Evolutionary conservation across 192 early-diverging fungal species (phyloP).

Genomic region (Coemansia sp.): DNA sequence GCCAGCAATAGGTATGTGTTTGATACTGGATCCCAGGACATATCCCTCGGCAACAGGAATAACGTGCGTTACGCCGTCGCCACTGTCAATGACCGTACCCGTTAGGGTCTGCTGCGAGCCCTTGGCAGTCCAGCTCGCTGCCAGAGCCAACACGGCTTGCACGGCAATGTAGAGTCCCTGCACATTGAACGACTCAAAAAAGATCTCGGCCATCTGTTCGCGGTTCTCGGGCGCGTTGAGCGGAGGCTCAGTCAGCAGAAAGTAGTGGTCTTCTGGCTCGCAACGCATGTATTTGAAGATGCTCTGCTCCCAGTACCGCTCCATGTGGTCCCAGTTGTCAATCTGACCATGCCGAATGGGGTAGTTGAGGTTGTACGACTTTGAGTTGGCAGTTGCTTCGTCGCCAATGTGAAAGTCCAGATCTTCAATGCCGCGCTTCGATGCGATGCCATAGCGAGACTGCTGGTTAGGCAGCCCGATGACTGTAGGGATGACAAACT

Average conservation of each 20-base stretch:
- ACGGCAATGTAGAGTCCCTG: conserved; percentile 98
- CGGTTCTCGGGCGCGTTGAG: conserved; percentile 98
- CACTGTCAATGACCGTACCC: conserved; percentile 97
- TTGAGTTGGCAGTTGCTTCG: conserved; percentile 88
- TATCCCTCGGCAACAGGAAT: conserved; percentile 99
- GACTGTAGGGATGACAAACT: conserved; percentile 95
- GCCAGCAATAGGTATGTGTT: conserved; percentile 98
- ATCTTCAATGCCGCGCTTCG: conserved; percentile 97
- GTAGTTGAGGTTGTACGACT: conserved; percentile 87
- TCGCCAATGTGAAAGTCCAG: conserved; percentile 98
- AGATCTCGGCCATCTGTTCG: conserved; percentile 98
- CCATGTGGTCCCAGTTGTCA: conserved; percentile 99
- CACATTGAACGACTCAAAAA: conserved; percentile 99
- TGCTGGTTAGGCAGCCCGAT: conserved; percentile 67
- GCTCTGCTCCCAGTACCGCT: conserved; percentile 98
- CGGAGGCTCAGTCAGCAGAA: conserved; percentile 96
- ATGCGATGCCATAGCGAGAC: conserved; percentile 75
- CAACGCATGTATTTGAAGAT: conserved; percentile 98
- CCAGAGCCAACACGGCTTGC: conserved; percentile 98
- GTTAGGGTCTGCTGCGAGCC: conserved; percentile 88
- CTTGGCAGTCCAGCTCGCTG: conserved; percentile 91
- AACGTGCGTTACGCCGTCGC: conserved; percentile 99
- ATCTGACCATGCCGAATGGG: conserved; percentile 98
- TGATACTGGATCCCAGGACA: conserved; percentile 97
- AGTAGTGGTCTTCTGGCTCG: conserved; percentile 98